Base-by-base conservation (phyloP, 257 asterid genomes). In the Scutellaria minor region DNA sequence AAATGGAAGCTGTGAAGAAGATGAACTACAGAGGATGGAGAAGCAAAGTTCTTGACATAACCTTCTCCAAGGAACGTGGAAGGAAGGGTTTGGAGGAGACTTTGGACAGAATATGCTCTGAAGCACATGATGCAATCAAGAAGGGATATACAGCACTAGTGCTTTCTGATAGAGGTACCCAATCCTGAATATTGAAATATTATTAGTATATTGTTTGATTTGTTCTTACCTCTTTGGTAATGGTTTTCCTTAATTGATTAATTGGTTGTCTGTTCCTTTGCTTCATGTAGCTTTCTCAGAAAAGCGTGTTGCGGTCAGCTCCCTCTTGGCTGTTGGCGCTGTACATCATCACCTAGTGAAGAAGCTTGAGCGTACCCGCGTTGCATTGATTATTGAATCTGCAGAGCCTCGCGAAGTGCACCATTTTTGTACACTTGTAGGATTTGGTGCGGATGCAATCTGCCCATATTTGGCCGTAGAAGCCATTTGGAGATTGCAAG, bases 341-440 rank as follows among this genome's bases (percentile, higher is more conserved):
- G 98, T 95, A 62, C 99, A 95, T 84, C 99, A 95, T 76, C 96
- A 95, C 83, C 85, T 95, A 44, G 99, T 95, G 37, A 86, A 90
- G 82, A 92, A 87, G 69, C 98, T 90, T 22, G 98, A 92, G 85
- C 82, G 99, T 50, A 95, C 99, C 57, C 96, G 90, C n/a, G 97
- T 85, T 52, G 99, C 96, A 53, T 81, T 95, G 84, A 79, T 95
- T 46, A 70, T 95, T 70, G 99, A 95, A 72, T 92, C 99, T 47
- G 99, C 99, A 4, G 99, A 95, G 84, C 99, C 99, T 50, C 96
- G 99, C 51, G 99, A 95, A 84, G 99, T 95, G 70, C 99, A 95
- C 78, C 99, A 95, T 80, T 95, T 95, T 79, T 95, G 99, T 73
- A 92, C 99, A 5, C 91, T 95, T 48, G 96, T 95, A 6, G 99